Base-by-base conservation (phyloP, 148 eudicot genomes). In the Amaranthus hypochondriacus region DNA sequence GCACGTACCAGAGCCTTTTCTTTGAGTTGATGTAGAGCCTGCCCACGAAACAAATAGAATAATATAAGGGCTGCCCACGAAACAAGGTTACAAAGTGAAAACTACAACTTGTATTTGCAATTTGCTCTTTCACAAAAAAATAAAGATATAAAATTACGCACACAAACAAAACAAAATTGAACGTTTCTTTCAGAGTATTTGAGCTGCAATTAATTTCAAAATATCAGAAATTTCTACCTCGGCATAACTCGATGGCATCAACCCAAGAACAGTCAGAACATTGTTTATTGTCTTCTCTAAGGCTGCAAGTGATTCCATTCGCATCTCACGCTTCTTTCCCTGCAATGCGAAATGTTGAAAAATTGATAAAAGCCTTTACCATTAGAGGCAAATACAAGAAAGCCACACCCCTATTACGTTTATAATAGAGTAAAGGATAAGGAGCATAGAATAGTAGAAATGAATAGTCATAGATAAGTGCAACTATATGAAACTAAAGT, bases 291-390 rank as follows among this genome's bases (percentile, higher is more conserved):
- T 53, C 78, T 80, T 84, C 66, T 83, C 94, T 76, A 95, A 71
- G 68, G 94, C 96, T 57, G 88, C 88, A 80, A 95, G 92, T 67
- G 99, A 95, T 82, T 95, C 94, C 49, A 85, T 69, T 64, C 99
- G 89, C 71, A 77, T 60, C 56, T 73, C 81, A 72, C 81, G 86
- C 94, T 92, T 95, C 89, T 84, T 92, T 61, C 97, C 99, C 99
- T 95, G 89, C 58, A 77, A 68, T 48, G 72, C 68, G 74, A 70
- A 8, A 59, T 49, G 10, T 42, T 61, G 12, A 66, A 5, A 48
- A 67, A 4, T 12, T 8, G 48, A 7, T 9, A 48, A 9, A 49
- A 46, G 12, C 13, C 47, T 49, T 49, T 49, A 39, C 52, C 54
- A 13, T 66, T 15, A 15, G 21, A 49, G 48, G 15, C 55, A 39